Evolutionary conservation across 2,329 filamentous ascomycete species (phyloP).

Genomic region (Verticillium longisporum): DNA sequence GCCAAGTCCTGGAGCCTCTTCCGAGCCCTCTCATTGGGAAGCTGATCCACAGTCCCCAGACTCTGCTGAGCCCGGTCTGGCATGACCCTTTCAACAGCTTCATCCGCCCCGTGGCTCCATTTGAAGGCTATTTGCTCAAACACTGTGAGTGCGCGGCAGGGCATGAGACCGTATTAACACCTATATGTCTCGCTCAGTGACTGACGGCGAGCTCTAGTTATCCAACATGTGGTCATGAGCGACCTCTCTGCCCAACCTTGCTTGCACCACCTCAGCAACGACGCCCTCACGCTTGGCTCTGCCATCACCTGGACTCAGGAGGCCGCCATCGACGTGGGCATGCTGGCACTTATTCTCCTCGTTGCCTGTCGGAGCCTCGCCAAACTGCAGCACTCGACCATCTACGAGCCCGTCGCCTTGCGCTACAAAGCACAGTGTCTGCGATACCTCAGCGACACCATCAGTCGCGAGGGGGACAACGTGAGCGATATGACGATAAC

Average conservation of each 20-base stretch:
- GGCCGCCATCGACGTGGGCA: slow-evolving; percentile 12
- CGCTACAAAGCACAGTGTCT: slow-evolving; percentile 12
- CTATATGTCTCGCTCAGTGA: too few species aligned
- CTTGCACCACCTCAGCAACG: background rate
- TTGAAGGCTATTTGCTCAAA: slow-evolving; percentile 3
- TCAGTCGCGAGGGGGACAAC: slow-evolving; percentile 4
- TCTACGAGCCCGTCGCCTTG: slow-evolving; percentile 1
- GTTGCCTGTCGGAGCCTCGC: slow-evolving; percentile 11
- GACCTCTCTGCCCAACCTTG: background rate
- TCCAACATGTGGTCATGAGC: background rate
- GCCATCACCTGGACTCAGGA: slow-evolving; percentile 13
- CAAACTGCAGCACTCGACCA: slow-evolving; percentile 3
- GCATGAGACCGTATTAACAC: too few species aligned
- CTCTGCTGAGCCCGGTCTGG: background rate
- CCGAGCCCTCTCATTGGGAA: background rate
- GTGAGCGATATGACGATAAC: slow-evolving; percentile 14
- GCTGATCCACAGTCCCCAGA: background rate
- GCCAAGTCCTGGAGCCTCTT: too few species aligned
- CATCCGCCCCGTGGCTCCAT: slow-evolving; percentile 1
- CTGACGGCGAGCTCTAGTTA: background rate
- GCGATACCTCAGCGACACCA: slow-evolving; percentile 3
- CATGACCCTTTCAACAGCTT: slow-evolving; percentile 5
- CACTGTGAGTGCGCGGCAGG: slow-evolving; percentile 3
- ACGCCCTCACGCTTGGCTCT: background rate
- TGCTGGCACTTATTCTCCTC: slow-evolving; percentile 14